Evolutionary conservation across 495 filamentous ascomycete species (phyloP), one percentile per base, ranked within the genome.

Genomic region (Penicillium parvum): DNA sequence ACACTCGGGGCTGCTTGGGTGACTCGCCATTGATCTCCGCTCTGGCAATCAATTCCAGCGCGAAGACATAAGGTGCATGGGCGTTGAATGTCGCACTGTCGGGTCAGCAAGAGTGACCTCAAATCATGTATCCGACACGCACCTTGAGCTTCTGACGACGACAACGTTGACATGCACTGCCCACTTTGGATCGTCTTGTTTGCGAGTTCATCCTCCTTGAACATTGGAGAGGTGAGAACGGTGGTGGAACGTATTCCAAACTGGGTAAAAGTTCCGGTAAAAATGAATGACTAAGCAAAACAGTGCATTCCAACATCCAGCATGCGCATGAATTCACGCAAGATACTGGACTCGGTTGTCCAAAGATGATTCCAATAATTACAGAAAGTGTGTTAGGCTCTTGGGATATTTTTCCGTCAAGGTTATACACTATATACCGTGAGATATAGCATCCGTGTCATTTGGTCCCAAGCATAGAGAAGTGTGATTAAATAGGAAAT

Each of bases 71-170:
- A 19, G 3, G 47, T 50, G 29, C 47, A 50, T 7, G 47, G 47
- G n/a, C 47, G 47, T 25, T 44, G 35, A 19, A 50, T 50, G 14
- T 50, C 47, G 36, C 47, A 50, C 47, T 50, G 22, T 34, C 15
- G n/a, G 14, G 22, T 40, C 18, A 39, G 29, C 18, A 9, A 12
- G 15, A 12, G 9, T 19, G 9, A 19, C 11, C 4, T 8, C n/a
- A 23, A 20, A 16, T 30, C n/a, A n/a, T n/a, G n/a, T n/a, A n/a
- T n/a, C n/a, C 1, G 14, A 18, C 9, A 3, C 10, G 40, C 15
- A 50, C 47, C 22, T 39, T 50, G 22, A 50, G 40, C 30, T 50
- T 50, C 30, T 50, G 47, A 2, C 35, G 36, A 10, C 47, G 40
- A 8, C 47, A 45, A 10, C 47, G 21, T 22, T 45, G 16, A n/a